Evolutionary conservation across 306 rosid species (phyloP), one percentile per base, ranked within the genome.

Genomic region (Dicorynia guianensis): DNA sequence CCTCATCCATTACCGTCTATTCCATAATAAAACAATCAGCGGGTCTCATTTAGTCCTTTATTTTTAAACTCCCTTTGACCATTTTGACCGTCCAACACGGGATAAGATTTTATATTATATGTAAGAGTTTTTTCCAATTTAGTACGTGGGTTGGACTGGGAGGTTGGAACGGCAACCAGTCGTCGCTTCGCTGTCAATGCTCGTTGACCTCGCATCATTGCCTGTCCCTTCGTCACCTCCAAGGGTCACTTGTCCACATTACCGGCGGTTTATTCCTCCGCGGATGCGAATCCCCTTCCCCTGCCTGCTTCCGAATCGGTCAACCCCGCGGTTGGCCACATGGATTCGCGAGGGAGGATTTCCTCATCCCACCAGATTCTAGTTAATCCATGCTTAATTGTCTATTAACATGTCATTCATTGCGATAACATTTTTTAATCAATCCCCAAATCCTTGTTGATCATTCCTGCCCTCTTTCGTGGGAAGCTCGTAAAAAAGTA

Each of bases 221-320:
- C 6, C 6, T 50, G 89, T 1, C 93, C 78, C 76, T 88, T 85
- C 82, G 8, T 12, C 4, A 0, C 81, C 79, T 76, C 82, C 82
- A 88, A 91, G 19, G 85, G 96, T 48, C 89, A 77, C 18, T 49
- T 71, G 71, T 69, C 82, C 85, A 78, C 76, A 47, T 79, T 76
- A 54, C 0, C 5, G 60, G 78, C 14, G 42, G 81, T 59, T 79
- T 68, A 82, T 79, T 53, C 65, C 75, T 43, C n/a, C 1, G 11
- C 0, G 1, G 43, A 69, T 77, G 79, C 83, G 60, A 36, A 78
- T 80, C 47, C 9, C 52, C 19, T 18, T 80, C 47, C 9, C 52
- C 19, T 18, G 70, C 4, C 3, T 39, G 56, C 36, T 53, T 11
- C 48, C 3, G 18, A 0, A 2, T 42, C 34, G 52, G 74, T 73